Evolutionary conservation across 176 grass and related monocot genomes (phyloP), one percentile per base, ranked within the genome.

Genomic region (Triticum timopheevii): DNA sequence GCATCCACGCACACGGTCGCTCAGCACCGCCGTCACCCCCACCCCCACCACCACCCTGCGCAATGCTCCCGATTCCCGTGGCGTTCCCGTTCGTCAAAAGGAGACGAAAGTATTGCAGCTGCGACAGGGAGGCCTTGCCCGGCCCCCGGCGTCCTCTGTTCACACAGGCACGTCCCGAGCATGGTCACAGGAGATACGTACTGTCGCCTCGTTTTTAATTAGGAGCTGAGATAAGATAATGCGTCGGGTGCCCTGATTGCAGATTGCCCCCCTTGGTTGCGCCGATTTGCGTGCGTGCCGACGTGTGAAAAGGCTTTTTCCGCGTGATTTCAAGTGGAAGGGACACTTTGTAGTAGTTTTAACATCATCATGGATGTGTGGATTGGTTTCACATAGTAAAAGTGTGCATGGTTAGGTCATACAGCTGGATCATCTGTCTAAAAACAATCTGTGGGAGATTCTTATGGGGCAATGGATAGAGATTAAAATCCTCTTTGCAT

Each of bases 91-190:
- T 79, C 27, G 84, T 90, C 88, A 86, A 90, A 86, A 66, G 7
- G 12, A 13, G 6, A 13, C 25, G 27, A 30, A 78, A 40, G 44
- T 13, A 45, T 70, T 67, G 68, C 45, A 77, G 88, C 45, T 17
- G 15, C 36, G 77, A 61, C 83, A 62, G 82, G 35, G 69, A 62
- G 20, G 69, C 45, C 69, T 30, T n/a, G n/a, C n/a, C n/a, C n/a
- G n/a, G n/a, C n/a, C n/a, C n/a, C n/a, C 77, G 30, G 61, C 66
- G 35, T 36, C 6, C 35, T 5, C 4, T 7, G 80, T 83, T 90
- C 85, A 90, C 85, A 87, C 85, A 1, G 9, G 35, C 85, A 90
- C 66, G 89, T 82, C 65, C 52, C 25, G 6, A 83, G 24, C 73
- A 36, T 65, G 52, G 12, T 13, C 40, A 42, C 3, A 42, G 40